Conservation (phyloP, 176 grass and related monocot species). For the Pontederia paniculata region DNA sequence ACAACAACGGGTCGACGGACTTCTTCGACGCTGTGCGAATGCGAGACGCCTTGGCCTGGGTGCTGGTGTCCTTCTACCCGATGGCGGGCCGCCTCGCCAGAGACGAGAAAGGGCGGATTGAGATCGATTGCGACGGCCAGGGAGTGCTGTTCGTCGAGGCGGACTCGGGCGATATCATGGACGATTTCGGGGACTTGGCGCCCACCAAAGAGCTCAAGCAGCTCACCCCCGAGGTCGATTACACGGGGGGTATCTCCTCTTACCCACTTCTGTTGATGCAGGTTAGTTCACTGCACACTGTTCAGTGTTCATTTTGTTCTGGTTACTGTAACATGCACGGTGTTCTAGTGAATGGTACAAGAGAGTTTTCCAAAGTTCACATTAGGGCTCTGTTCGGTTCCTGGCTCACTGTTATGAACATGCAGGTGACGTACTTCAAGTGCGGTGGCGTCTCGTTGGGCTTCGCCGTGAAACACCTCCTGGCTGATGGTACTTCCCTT, state of each 20-base stretch:
- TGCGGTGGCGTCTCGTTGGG: conserved; percentile 71
- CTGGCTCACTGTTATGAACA: no score
- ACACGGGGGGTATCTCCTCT: conserved; percentile 62
- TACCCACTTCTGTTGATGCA: conserved; percentile 76
- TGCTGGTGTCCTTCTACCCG: conserved; percentile 78
- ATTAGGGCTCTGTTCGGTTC: no score
- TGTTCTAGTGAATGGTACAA: no score
- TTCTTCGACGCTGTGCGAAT: conserved; percentile 65
- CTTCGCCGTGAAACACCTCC: conserved; percentile 81
- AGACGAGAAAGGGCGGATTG: conserved; percentile 73
- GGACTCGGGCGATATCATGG: conserved; percentile 42
- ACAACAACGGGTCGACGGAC: background rate
- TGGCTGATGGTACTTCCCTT: conserved; percentile 65
- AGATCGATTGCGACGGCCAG: conserved; percentile 70
- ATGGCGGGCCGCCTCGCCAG: conserved; percentile 68
- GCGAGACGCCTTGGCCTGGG: conserved; percentile 49
- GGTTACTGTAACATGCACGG: no score
- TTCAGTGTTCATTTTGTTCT: background rate
- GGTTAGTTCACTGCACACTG: conserved; percentile 23
- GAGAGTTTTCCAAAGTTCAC: no score
- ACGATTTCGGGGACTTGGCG: conserved; percentile 81
- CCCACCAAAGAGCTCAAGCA: conserved; percentile 81
- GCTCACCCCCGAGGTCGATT: conserved; percentile 65
- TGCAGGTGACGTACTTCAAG: conserved; percentile 88
- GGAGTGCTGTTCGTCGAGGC: conserved; percentile 91